Evolutionary conservation across 495 filamentous ascomycete genomes (phyloP).

Genomic region (Darksidea phi): DNA sequence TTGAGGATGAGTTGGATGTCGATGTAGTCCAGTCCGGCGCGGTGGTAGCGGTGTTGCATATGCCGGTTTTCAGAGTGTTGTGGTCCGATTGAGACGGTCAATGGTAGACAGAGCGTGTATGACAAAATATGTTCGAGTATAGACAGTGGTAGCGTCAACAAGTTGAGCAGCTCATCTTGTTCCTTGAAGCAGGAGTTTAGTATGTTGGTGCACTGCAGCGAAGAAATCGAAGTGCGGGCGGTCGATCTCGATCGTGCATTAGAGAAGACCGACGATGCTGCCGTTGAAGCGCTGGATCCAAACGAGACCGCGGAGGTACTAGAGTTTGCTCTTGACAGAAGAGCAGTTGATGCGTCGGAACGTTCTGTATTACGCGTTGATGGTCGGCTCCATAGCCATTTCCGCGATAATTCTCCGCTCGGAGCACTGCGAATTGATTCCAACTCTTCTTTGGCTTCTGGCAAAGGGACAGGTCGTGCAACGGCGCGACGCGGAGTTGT

Average conservation of each 20-base stretch:
- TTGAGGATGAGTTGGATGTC: slow-evolving; percentile 14
- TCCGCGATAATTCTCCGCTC: slow-evolving; percentile 9
- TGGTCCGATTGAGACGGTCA: slow-evolving; percentile 15
- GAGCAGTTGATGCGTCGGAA: background rate
- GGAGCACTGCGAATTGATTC: background rate
- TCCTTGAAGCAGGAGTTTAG: background rate
- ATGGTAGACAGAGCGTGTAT: slow-evolving; percentile 17
- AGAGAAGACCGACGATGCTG: slow-evolving; percentile 13
- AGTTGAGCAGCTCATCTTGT: background rate
- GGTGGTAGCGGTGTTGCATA: slow-evolving; percentile 18
- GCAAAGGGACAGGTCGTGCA: background rate
- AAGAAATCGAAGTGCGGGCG: background rate
- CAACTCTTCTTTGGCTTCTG: slow-evolving; percentile 13
- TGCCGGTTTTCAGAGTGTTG: slow-evolving; percentile 2
- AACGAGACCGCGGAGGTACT: slow-evolving; percentile 7
- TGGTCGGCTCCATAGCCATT: slow-evolving; percentile 18
- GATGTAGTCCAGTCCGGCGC: slow-evolving; percentile 19
- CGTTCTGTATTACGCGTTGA: background rate
- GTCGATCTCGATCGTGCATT: background rate
- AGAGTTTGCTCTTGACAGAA: slow-evolving; percentile 13
- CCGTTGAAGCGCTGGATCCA: slow-evolving; percentile 3
- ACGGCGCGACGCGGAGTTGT: background rate
- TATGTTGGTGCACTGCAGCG: background rate
- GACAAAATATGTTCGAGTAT: slow-evolving; percentile 25
- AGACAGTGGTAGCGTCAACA: slow-evolving; percentile 9